Evolutionary conservation across 345 rosid species (phyloP).

Genomic region (Stellera chamaejasme): DNA sequence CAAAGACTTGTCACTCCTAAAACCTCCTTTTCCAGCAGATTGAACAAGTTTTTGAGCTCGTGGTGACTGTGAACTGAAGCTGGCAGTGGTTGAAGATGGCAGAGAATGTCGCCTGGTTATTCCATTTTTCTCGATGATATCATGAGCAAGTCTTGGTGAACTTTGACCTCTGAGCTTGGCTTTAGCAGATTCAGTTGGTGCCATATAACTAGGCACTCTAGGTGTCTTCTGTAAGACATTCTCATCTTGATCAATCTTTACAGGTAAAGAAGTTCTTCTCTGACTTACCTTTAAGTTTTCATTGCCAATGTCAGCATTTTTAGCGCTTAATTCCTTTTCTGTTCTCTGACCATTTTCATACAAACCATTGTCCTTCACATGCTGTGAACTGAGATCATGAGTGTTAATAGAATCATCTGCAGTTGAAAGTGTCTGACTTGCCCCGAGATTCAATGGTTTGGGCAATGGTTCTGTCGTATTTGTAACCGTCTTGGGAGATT

Average conservation of each 20-base stretch:
- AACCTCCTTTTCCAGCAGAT: conserved; percentile 49
- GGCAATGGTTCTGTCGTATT: conserved; percentile 18
- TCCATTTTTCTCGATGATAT: conserved; percentile 42
- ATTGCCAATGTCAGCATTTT: conserved; percentile 23
- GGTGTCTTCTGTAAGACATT: conserved; percentile 37
- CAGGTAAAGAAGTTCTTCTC: conserved; percentile 66
- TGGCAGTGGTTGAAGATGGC: conserved; percentile 50
- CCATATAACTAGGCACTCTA: conserved; percentile 80
- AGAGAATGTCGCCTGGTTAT: conserved; percentile 64
- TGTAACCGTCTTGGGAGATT: conserved; percentile 30
- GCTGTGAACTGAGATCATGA: conserved; percentile 18
- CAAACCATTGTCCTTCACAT: conserved; percentile 24
- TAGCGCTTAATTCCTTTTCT: conserved; percentile 22
- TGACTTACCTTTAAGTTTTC: conserved; percentile 39
- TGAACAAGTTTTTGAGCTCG: conserved; percentile 45
- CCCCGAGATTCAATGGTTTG: conserved; percentile 22
- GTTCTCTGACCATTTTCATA: conserved; percentile 28
- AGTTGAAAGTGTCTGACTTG: conserved; percentile 14
- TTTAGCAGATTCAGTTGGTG: conserved; percentile 79
- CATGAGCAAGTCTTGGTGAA: conserved; percentile 42
- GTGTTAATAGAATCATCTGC: conserved; percentile 20
- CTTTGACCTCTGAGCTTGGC: conserved; percentile 74
- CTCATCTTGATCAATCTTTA: conserved; percentile 44
- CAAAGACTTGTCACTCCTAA: conserved; percentile 46
- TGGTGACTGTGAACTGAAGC: conserved; percentile 51